Conservation (phyloP, 2,329 filamentous ascomycete genomes). For the Fusarium sp. region DNA sequence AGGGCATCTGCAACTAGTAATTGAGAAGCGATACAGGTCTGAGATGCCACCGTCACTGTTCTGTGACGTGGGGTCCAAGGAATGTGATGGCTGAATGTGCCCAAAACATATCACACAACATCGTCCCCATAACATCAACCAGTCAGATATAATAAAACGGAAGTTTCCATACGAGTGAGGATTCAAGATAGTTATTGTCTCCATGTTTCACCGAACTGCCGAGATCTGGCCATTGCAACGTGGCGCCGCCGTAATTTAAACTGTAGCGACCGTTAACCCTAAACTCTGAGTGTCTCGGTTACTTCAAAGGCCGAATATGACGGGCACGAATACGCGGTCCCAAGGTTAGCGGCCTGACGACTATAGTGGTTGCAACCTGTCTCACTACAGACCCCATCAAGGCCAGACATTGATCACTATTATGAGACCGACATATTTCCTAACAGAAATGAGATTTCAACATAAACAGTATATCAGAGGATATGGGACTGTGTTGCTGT, state of each 20-base stretch:
- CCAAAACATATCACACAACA: too few species aligned
- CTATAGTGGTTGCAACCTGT: neutral
- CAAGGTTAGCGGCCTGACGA: neutral
- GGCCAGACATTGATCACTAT: too few species aligned
- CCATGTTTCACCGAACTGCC: neutral
- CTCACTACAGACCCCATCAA: neutral
- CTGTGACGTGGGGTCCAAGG: neutral
- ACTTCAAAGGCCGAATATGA: neutral
- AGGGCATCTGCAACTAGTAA: neutral
- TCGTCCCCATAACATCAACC: rapidly evolving
- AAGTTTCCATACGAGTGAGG: too few species aligned
- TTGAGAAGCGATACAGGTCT: neutral
- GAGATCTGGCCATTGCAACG: neutral
- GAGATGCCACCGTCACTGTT: too few species aligned
- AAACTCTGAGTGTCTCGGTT: neutral
- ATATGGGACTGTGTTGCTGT: neutral
- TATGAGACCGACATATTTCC: too few species aligned
- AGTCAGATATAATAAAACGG: too few species aligned
- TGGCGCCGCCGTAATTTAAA: neutral
- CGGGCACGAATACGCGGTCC: neutral
- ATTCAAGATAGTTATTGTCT: neutral
- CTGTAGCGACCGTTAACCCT: neutral
- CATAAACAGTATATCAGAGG: neutral
- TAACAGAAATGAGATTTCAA: neutral
- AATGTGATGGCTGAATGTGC: neutral